These are phyloP conservation scores for Microcyclosporella mali DNA, from an alignment of 2,329 filamentous ascomycete species.

Conservation along the genomic window DNA sequence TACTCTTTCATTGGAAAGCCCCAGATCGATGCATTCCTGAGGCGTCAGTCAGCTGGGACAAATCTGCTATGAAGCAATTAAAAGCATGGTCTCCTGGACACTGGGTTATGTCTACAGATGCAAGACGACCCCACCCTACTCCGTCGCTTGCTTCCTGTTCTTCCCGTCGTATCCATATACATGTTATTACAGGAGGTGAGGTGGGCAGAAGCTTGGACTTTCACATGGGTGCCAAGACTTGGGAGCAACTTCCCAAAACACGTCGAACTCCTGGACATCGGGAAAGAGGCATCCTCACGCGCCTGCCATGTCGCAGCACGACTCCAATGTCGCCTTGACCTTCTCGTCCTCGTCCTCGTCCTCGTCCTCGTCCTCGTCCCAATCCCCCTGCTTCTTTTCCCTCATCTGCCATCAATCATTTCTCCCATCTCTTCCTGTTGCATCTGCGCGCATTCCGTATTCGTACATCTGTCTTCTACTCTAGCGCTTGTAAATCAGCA, in stretches of 20 bases:
- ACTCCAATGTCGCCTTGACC: neutral
- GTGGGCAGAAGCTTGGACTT: slow-evolving; percentile 1
- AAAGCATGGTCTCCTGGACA: slow-evolving; percentile 3
- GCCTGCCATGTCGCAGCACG: slow-evolving; percentile 1
- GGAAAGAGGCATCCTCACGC: slow-evolving; percentile 4
- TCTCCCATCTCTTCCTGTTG: neutral
- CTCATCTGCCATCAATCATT: neutral
- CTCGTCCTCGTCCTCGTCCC: slow-evolving; percentile 3
- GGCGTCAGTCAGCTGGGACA: no score
- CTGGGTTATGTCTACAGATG: slow-evolving; percentile 1
- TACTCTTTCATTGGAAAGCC: neutral
- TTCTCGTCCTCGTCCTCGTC: neutral
- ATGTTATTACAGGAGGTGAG: neutral
- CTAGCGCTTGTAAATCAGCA: neutral
- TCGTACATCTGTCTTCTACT: neutral
- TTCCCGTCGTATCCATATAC: neutral
- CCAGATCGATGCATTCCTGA: slow-evolving; percentile 1
- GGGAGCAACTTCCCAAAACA: slow-evolving; percentile 3
- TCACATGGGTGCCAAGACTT: slow-evolving; percentile 7
- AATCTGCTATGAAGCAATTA: neutral
- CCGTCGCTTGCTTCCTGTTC: neutral
- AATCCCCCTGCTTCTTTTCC: neutral
- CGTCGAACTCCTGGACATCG: neutral
- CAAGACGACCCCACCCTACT: neutral
- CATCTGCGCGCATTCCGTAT: neutral